A percentile compares a stretch with the other conserved stretches of the same genome.
Conservation (phyloP, 345 rosid genomes). For the Salix udensis region DNA sequence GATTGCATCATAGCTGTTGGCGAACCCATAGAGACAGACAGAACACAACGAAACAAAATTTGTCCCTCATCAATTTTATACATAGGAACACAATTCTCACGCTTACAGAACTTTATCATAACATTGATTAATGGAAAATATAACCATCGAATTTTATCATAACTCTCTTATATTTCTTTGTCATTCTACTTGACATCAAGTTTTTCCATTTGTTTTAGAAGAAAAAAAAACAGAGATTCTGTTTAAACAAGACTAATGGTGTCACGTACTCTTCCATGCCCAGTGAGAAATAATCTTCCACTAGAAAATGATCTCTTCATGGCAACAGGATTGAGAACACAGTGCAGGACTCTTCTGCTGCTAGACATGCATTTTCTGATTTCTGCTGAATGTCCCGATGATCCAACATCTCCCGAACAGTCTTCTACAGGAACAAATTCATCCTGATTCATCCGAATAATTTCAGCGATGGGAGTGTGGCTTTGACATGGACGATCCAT, state of each 20-base stretch:
- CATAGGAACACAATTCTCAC: background rate
- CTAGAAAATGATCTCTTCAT: conserved; percentile 65
- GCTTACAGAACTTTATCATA: background rate
- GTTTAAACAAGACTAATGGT: conserved; percentile 17
- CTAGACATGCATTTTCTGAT: conserved; percentile 21
- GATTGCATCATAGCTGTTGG: background rate
- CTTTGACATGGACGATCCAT: conserved; percentile 55
- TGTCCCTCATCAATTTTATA: background rate
- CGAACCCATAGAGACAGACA: background rate
- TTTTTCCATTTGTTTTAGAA: background rate
- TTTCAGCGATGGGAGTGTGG: conserved; percentile 37
- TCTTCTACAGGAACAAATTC: conserved; percentile 23
- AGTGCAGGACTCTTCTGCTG: conserved; percentile 26
- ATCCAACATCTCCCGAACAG: conserved; percentile 18
- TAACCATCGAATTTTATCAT: background rate
- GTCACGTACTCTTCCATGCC: conserved; percentile 36
- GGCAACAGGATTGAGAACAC: conserved; percentile 13
- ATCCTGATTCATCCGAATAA: conserved; percentile 30
- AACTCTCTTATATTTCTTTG: background rate
- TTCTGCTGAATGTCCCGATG: conserved; percentile 32
- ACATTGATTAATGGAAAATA: background rate
- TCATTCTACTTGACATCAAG: background rate
- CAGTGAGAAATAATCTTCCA: conserved; percentile 42
- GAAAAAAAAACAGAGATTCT: background rate
- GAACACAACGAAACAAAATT: background rate